phyloP scores from a whole-genome alignment of 2,329 filamentous ascomycete species.

The Calonectria pseudoturangicola region DNA sequence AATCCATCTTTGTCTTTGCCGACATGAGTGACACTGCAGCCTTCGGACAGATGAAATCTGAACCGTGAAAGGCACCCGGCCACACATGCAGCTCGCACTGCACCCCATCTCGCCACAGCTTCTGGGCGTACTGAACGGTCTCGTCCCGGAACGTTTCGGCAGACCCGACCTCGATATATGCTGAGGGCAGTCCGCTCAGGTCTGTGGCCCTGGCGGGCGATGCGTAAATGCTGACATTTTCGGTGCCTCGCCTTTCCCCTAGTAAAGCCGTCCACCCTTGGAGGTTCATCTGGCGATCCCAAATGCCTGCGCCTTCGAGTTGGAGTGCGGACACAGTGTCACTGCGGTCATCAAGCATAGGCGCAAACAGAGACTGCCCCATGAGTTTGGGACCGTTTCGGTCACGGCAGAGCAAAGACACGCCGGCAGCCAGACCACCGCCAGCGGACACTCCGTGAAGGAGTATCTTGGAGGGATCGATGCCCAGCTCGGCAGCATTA shows the following conservation, averaged over 20 bases:
- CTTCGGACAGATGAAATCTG: not conserved
- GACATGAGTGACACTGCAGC: not conserved
- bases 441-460: slow-evolving; percentile 43
- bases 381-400: slow-evolving; percentile 21
- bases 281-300: slow-evolving; percentile 17
- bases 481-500: slow-evolving; percentile 26
- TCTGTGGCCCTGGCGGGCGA: not conserved
- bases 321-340: not conserved
- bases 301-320: not conserved
- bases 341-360: slow-evolving; percentile 44
- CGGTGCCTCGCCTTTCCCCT: not conserved
- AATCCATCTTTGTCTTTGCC: slow-evolving; percentile 10
- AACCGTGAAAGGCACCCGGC: slow-evolving; percentile 10
- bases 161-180: not conserved
- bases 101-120: not conserved
- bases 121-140: not conserved
- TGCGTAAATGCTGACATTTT: slow-evolving; percentile 1
- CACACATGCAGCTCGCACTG: slow-evolving; percentile 10
- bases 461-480: slow-evolving; percentile 38
- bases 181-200: not conserved
- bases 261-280: not conserved
- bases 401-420: slow-evolving; percentile 37
- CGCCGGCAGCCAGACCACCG: slow-evolving; percentile 36
- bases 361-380: slow-evolving; percentile 40
- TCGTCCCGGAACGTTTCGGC: not conserved